A percentile compares a stretch with the other conserved stretches of the same genome.
These are phyloP conservation scores for Trichoderma sp. DNA, from an alignment of 2,329 filamentous ascomycete species.

Conservation along the genomic window DNA sequence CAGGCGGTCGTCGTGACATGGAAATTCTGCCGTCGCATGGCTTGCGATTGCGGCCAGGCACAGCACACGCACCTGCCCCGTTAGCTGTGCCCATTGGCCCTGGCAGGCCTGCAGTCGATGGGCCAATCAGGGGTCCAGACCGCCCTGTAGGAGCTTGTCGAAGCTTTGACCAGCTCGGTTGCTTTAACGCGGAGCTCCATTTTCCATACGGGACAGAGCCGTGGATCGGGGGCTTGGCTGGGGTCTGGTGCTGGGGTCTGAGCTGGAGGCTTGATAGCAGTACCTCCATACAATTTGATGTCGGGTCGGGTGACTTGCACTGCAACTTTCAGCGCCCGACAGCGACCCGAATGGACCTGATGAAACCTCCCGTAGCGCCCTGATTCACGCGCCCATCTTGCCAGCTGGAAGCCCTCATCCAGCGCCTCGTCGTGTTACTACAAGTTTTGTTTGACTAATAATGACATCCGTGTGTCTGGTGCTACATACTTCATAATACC, in stretches of 20 bases:
- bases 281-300: too few relatives aligned
- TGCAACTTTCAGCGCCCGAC: too few relatives aligned
- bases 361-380: too few relatives aligned
- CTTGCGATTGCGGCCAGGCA: conserved; percentile 19
- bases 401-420: too few relatives aligned
- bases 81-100: conserved; percentile 19
- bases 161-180: conserved; percentile 37
- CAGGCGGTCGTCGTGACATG: conserved; percentile 25
- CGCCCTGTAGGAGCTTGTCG: conserved; percentile 35
- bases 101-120: conserved; percentile 34
- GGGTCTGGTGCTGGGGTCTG: too few relatives aligned
- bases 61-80: conserved; percentile 4
- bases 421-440: too few relatives aligned
- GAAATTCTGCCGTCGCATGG: conserved; percentile 29
- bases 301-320: too few relatives aligned
- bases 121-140: conserved; percentile 36
- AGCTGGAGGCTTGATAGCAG: too few relatives aligned
- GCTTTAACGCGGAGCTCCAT: conserved; percentile 24
- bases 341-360: too few relatives aligned
- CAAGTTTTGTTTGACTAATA: too few relatives aligned
- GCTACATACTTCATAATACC: neutral
- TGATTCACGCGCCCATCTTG: too few relatives aligned
- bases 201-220: conserved; percentile 16
- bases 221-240: conserved; percentile 12
- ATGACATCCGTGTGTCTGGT: neutral